Conservation (phyloP, 768 basidiomycete genomes). For the Lactifluus pinguis region DNA sequence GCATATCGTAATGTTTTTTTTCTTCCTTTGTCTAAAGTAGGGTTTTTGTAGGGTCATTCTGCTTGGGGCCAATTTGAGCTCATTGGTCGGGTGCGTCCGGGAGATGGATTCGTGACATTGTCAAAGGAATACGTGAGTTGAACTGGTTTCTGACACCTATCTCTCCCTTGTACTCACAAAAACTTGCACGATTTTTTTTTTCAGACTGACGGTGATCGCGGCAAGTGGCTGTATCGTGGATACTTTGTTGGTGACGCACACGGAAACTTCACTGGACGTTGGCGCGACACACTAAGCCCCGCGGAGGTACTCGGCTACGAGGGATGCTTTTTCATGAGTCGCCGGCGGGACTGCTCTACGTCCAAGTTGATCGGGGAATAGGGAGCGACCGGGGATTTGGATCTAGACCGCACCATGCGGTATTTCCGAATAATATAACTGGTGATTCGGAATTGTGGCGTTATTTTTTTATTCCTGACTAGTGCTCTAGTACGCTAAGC, state of each 20-base stretch:
- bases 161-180: conserved; percentile 13
- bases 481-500: neutral
- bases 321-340: conserved; percentile 73
- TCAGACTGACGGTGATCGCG: conserved; percentile 63
- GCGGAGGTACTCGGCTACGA: conserved; percentile 64
- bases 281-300: conserved; percentile 77
- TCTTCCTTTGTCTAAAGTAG: neutral
- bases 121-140: conserved; percentile 73
- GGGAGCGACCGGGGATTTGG: neutral
- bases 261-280: conserved; percentile 72
- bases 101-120: conserved; percentile 72
- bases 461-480: neutral
- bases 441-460: conserved; percentile 3
- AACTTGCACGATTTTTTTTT: conserved; percentile 16
- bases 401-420: neutral
- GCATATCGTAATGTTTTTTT: neutral
- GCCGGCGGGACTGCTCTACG: conserved; percentile 37
- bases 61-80: conserved; percentile 85
- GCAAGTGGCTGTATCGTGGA: conserved; percentile 80
- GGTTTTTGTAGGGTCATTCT: conserved; percentile 60
- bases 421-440: neutral
- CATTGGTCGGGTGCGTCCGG: conserved; percentile 68
- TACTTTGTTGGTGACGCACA: conserved; percentile 64
- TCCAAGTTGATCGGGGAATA: conserved; percentile 1
- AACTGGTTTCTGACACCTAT: neutral